Percentiles rank a stretch among this genome's conserved stretches.
Evolutionary conservation across 306 rosid species (phyloP).

Genomic region (Corylus heterophylla): DNA sequence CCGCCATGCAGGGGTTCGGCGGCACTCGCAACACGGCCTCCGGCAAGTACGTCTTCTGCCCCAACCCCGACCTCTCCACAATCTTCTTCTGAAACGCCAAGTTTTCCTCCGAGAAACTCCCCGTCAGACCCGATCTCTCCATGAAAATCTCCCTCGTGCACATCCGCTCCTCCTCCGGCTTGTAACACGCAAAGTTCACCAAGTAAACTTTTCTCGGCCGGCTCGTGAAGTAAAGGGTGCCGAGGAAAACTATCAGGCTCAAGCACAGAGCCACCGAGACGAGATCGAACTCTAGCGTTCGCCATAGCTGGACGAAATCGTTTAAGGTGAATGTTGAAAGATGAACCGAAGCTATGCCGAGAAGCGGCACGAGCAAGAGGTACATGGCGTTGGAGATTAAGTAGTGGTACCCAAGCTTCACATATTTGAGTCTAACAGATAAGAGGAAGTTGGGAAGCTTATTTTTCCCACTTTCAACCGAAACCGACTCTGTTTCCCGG

Average conservation of each 20-base stretch:
- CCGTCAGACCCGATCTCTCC: slow-evolving; percentile 40
- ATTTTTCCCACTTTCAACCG: slow-evolving; percentile 13
- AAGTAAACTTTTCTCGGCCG: slow-evolving; percentile 67
- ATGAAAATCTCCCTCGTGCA: slow-evolving; percentile 56
- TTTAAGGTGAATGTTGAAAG: slow-evolving; percentile 46
- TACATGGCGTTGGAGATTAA: slow-evolving; percentile 81
- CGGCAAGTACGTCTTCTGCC: slow-evolving; percentile 74
- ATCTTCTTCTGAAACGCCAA: slow-evolving; percentile 76
- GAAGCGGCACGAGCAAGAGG: slow-evolving; percentile 58
- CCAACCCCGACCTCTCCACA: slow-evolving; percentile 73
- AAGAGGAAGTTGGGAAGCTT: slow-evolving; percentile 68
- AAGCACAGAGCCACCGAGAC: slow-evolving; percentile 48
- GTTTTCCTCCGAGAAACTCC: slow-evolving; percentile 59
- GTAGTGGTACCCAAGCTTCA: slow-evolving; percentile 87
- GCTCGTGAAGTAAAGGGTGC: slow-evolving; percentile 75
- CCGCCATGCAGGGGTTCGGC: slow-evolving; percentile 81
- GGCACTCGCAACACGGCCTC: slow-evolving; percentile 62
- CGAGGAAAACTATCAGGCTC: slow-evolving; percentile 50
- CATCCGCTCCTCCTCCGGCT: slow-evolving; percentile 46
- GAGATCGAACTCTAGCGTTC: slow-evolving; percentile 54
- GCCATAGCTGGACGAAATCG: slow-evolving; percentile 47
- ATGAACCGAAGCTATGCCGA: slow-evolving; percentile 48
- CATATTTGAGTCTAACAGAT: slow-evolving; percentile 76
- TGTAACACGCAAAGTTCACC: slow-evolving; percentile 72
- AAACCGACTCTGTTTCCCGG: slow-evolving; percentile 2